Conservation (phyloP, 345 rosid species). For the Eucalyptus shirleyi region DNA sequence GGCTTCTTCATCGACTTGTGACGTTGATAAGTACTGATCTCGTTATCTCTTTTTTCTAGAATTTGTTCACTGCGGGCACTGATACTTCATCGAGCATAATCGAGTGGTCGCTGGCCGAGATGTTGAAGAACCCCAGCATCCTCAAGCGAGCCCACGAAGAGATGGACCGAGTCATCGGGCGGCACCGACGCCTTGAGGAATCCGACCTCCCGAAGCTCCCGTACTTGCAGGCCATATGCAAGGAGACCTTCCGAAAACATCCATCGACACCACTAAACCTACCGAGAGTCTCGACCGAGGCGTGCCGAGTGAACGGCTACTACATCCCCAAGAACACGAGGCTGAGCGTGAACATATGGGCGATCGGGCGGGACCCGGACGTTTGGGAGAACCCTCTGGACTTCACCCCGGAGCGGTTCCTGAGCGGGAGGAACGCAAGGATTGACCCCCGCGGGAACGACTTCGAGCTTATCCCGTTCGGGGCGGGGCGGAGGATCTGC, state of each 20-base stretch:
- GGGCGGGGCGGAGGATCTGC: constrained; percentile 53
- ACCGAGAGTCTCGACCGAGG: constrained; percentile 31
- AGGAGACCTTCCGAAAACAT: constrained; percentile 40
- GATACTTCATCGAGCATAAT: constrained; percentile 64
- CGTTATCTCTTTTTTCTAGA: too few relatives aligned
- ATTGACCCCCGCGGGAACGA: constrained; percentile 50
- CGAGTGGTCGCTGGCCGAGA: constrained; percentile 56
- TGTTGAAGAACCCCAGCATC: constrained; percentile 30
- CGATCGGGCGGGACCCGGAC: constrained; percentile 46
- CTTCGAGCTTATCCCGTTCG: constrained; percentile 55
- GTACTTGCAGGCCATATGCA: constrained; percentile 42
- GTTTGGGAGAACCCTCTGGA: constrained; percentile 45
- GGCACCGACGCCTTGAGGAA: constrained; percentile 33
- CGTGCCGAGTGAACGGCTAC: constrained; percentile 44
- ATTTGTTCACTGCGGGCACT: constrained; percentile 27
- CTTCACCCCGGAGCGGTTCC: constrained; percentile 35
- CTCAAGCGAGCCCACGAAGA: constrained; percentile 35
- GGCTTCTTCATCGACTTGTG: too few relatives aligned
- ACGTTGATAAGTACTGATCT: too few relatives aligned
- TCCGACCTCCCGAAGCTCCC: constrained; percentile 40
- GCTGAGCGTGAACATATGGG: constrained; percentile 58
- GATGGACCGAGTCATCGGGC: constrained; percentile 54
- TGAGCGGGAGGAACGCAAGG: constrained; percentile 12
- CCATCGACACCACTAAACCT: constrained; percentile 57
- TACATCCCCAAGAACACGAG: constrained; percentile 33